A percentile compares a stretch with the other conserved stretches of the same genome.
Evolutionary conservation across 2,329 filamentous ascomycete genomes (phyloP).

Genomic region (Hymenoscyphus salicellus): DNA sequence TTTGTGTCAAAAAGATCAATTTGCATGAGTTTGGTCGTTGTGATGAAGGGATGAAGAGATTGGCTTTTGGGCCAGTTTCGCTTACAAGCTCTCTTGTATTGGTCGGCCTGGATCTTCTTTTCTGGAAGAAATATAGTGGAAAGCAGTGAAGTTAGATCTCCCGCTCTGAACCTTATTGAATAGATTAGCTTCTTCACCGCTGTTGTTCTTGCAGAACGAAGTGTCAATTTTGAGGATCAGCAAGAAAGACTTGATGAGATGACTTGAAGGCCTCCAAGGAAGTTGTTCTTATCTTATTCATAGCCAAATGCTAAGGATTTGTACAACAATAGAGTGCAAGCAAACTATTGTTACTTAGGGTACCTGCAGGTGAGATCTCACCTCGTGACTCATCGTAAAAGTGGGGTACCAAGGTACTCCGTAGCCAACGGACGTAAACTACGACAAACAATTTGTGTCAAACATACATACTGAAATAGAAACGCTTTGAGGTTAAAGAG

Average conservation of each 20-base stretch:
- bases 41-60: background rate
- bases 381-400: conserved; percentile 6
- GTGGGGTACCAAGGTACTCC: background rate
- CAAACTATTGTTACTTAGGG: background rate
- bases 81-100: background rate
- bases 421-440: background rate
- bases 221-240: background rate
- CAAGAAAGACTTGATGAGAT: too few relatives aligned
- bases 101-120: too few relatives aligned
- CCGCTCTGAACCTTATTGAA: background rate
- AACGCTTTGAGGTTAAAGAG: too few relatives aligned
- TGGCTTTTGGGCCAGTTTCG: background rate
- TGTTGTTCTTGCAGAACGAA: background rate
- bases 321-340: background rate
- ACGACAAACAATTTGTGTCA: background rate
- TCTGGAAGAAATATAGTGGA: too few relatives aligned
- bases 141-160: background rate
- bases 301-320: too few relatives aligned
- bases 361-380: background rate
- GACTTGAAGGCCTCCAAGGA: background rate
- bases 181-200: background rate
- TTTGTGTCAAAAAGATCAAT: background rate
- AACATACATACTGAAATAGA: too few relatives aligned
- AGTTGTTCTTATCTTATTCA: too few relatives aligned
- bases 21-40: background rate